Conservation (phyloP, 768 basidiomycete genomes). For the Boletus sensibilis region DNA sequence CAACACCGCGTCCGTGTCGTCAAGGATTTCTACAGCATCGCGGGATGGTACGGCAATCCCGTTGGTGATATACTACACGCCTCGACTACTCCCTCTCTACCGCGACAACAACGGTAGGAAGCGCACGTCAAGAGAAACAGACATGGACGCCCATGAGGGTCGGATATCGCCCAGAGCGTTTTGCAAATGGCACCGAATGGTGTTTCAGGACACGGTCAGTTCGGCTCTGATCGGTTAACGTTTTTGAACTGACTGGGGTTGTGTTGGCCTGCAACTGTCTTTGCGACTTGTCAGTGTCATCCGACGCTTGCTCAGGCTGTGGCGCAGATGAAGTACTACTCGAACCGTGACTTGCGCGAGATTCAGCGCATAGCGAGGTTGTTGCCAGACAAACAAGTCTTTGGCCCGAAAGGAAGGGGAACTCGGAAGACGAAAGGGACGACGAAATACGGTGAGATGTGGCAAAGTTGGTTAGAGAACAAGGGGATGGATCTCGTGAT, state of each 20-base stretch:
- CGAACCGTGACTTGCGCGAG: slow-evolving; percentile 38
- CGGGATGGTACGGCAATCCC: slow-evolving; percentile 11
- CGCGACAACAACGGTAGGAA: slow-evolving; percentile 20
- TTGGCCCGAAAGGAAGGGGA: slow-evolving; percentile 15
- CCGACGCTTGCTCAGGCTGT: slow-evolving; percentile 37
- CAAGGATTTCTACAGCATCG: slow-evolving; percentile 4
- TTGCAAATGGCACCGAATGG: slow-evolving; percentile 50
- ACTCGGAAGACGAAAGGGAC: slow-evolving; percentile 14
- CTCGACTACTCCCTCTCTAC: slow-evolving; percentile 41
- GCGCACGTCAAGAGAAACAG: not conserved
- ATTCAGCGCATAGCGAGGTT: slow-evolving; percentile 43
- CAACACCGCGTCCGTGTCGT: not conserved
- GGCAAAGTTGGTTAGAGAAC: slow-evolving; percentile 39
- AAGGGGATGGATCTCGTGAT: slow-evolving; percentile 37
- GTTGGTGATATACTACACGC: slow-evolving; percentile 34
- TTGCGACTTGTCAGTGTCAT: slow-evolving; percentile 26
- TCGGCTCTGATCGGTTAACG: not conserved
- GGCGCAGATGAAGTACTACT: slow-evolving; percentile 35
- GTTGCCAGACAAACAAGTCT: slow-evolving; percentile 38
- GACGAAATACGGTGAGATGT: slow-evolving; percentile 36
- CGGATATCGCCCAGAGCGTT: slow-evolving; percentile 35
- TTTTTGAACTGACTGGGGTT: not conserved
- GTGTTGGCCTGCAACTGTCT: not conserved
- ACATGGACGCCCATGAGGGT: slow-evolving; percentile 24
- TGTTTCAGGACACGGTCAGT: slow-evolving; percentile 41